These are phyloP conservation scores for Podospora bellae-mahoneyi DNA, from an alignment of 495 filamentous ascomycete genomes.

Conservation along the genomic window DNA sequence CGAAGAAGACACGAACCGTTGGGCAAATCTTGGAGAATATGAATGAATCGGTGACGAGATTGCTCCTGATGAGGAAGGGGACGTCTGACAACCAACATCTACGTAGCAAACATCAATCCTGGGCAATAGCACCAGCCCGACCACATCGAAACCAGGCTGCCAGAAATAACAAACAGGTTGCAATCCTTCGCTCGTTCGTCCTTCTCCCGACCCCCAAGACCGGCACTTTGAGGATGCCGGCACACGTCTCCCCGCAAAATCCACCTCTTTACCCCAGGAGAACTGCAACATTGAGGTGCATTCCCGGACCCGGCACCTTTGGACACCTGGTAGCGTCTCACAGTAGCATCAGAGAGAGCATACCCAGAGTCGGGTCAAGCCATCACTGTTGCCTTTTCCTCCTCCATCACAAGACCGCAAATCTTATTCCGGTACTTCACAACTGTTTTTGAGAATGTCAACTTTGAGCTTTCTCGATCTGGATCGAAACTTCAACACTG, in stretches of 20 bases:
- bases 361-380: too few species aligned
- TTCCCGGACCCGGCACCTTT: neutral
- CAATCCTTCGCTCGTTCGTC: neutral
- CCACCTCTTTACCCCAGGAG: neutral
- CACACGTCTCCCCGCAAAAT: neutral
- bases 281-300: neutral
- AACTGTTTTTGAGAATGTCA: too few species aligned
- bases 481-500: too few species aligned
- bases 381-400: too few species aligned
- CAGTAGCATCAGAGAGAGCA: neutral
- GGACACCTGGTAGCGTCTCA: neutral
- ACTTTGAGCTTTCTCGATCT: too few species aligned
- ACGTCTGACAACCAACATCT: neutral
- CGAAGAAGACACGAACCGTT: neutral
- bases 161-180: too few species aligned
- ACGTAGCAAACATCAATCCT: neutral
- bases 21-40: too few species aligned
- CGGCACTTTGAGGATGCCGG: slow-evolving; percentile 1
- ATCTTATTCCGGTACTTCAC: too few species aligned
- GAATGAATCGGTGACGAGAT: too few species aligned
- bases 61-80: neutral
- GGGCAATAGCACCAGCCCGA: too few species aligned
- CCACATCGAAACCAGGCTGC: too few species aligned
- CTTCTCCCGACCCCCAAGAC: neutral
- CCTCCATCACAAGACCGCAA: too few species aligned